Base-by-base conservation (phyloP, 371 early-diverging fungal species). In the Dichotomocladium elegans region DNA sequence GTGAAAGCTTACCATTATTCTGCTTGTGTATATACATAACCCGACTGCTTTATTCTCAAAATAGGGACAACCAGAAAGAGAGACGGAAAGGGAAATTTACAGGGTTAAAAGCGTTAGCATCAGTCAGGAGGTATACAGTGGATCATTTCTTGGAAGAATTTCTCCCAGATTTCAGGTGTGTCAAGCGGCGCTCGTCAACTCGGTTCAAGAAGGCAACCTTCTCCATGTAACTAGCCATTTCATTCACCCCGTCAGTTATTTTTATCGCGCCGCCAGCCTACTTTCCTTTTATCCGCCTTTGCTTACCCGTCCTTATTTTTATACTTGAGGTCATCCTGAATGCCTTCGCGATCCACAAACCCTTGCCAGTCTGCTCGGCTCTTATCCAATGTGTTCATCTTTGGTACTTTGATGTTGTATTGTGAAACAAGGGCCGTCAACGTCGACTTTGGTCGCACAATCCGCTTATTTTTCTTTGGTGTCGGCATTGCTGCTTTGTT, bases 381-480 rank as follows among this genome's bases (percentile, higher is more conserved):
- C 53, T 86, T 83, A 40, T 89, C 89, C n/a, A 89, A 60, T 11
- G 87, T 85, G 43, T 85, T 86, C 56, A 87, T 69, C 53, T 85
- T 87, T n/a, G 82, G 76, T 4, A 82, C 82, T 48, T 85, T 82
- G 53, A 86, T 73, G 2, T 82, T 82, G 55, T 82, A 85, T 35
- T 81, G 76, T 8, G 78, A 66, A 0, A 82, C 83, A 2, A 88
- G 59, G 8, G 76, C 77, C 3, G 75, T 72, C 21, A 85, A 54
- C 3, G 34, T 64, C 4, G 82, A 81, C 60, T 81, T 80, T n/a
- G 75, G 76, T 51, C 80, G 66, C 21, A 64, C 52, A 48, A 69
- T 64, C 7, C 37, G n/a, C n/a, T n/a, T n/a, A n/a, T n/a, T n/a
- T n/a, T n/a, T n/a, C n/a, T n/a, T n/a, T n/a, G n/a, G n/a, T n/a